Evolutionary conservation across 192 early-diverging fungal species (phyloP), one percentile per base, ranked within the genome.

Genomic region (Coemansia aciculifera): DNA sequence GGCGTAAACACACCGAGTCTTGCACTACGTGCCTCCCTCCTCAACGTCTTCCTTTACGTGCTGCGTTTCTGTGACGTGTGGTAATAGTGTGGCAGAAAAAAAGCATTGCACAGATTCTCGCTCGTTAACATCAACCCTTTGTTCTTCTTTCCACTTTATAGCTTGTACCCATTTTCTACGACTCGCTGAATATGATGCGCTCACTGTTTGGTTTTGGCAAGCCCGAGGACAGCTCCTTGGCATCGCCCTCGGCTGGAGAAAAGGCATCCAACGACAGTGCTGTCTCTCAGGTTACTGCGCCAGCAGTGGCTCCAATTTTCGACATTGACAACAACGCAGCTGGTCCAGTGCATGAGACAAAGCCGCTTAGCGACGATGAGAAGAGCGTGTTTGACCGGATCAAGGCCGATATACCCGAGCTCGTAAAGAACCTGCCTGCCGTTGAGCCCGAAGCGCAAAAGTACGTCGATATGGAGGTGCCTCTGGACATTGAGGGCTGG

Each of bases 401-500:
- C 49, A 76, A 71, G 74, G 59, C 64, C 23, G 79, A 74, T 1
- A 75, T 83, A 12, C 81, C 81, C 19, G 76, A 83, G 65, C 72
- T 83, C 23, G 69, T 66, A 56, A 61, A 72, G 64, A 67, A 78
- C 40, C 72, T 83, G 32, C 81, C 81, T 11, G 62, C 54, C 13
- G 36, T 81, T 27, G 79, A 77, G 40, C 44, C 61, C 3, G 71
- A 76, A 12, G 51, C 71, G 0, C 38, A 56, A 42, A 68, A 73
- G 61, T 81, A 70, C 31, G 56, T 73, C 32, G 74, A 81, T 63
- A 48, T 62, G 61, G 59, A 59, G 15, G 59, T 78, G 34, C 81
- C 81, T 21, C 67, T 83, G 51, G 76, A 78, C 62, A 77, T 78
- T 27, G 75, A 83, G 64, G 72, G 42, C 66, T 83, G 81, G 81